Evolutionary conservation across 805 yeast genomes (phyloP), one percentile per base, ranked within the genome.

Genomic region (Grigorovia humatica): DNA sequence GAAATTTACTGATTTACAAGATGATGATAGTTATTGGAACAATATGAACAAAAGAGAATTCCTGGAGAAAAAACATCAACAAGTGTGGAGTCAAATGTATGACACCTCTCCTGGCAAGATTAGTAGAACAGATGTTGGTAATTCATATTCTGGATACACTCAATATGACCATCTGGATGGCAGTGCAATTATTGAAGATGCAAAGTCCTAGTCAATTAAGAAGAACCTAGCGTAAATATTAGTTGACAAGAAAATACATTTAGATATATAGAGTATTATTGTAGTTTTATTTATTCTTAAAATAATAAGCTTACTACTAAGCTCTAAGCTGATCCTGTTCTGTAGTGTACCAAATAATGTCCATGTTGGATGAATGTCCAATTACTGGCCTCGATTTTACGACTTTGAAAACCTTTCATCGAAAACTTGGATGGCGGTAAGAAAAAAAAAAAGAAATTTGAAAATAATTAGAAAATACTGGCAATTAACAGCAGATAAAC

Each of bases 131-230:
- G 44, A 38, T 15, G 47, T 46, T 30, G 29, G 38, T n/a, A 48
- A 47, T 3, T 18, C 44, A 11, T 20, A 44, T 8, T 56, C 52
- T 20, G 47, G 42, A n/a, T 52, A 51, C 9, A 48, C 46, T 27
- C 42, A 13, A 15, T 15, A 7, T 38, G 42, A 15, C 13, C 7
- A 38, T 38, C 42, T 9, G 2, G 38, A 32, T 13, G 52, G 44
- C 29, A 29, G 42, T 13, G 48, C 42, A 20, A 43, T 52, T 19
- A 48, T 55, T 9, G 59, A 61, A 48, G 62, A 63, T 48, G 55
- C 61, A n/a, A 64, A 58, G 43, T 62, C 64, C 46, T 65, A 68
- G 69, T 53, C 63, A 9, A 58, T 54, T 3, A 43, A 45, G 17
- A 48, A 48, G 44, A 38, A 15, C 15, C 13, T 38, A n/a, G 18